Evolutionary conservation across 2,329 filamentous ascomycete genomes (phyloP).

Genomic region (Beauveria rudraprayagi): DNA sequence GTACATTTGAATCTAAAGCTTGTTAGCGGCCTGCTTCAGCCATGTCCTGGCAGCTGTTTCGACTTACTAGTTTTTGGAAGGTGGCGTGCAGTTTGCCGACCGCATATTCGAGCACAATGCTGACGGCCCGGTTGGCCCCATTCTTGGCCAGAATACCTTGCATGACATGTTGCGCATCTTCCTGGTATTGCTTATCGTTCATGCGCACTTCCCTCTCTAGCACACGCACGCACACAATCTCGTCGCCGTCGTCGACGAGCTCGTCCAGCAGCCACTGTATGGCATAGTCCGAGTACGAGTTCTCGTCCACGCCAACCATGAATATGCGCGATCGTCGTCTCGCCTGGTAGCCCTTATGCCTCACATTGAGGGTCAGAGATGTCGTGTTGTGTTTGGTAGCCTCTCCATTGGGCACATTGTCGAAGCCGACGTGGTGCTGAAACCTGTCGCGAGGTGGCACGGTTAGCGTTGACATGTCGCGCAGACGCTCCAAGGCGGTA

Average conservation of each 20-base stretch:
- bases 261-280: slow-evolving; percentile 89
- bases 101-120: slow-evolving; percentile 76
- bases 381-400: slow-evolving; percentile 50
- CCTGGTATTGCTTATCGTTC: slow-evolving; percentile 62
- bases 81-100: slow-evolving; percentile 85
- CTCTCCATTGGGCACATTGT: slow-evolving; percentile 51
- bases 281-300: slow-evolving; percentile 86
- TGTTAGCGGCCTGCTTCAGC: slow-evolving; percentile 8
- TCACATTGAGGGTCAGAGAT: slow-evolving; percentile 74
- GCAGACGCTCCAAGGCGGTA: background rate
- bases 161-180: slow-evolving; percentile 68
- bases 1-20: slow-evolving; percentile 72
- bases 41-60: background rate
- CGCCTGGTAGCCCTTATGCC: slow-evolving; percentile 78
- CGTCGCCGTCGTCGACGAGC: slow-evolving; percentile 86
- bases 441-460: slow-evolving; percentile 39
- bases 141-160: slow-evolving; percentile 74
- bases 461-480: slow-evolving; percentile 37
- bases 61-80: slow-evolving; percentile 76
- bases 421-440: slow-evolving; percentile 51
- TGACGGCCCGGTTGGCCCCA: slow-evolving; percentile 69
- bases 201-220: slow-evolving; percentile 73
- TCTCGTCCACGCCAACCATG: slow-evolving; percentile 83
- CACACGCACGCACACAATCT: slow-evolving; percentile 83
- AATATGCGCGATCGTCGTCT: slow-evolving; percentile 78